These are phyloP conservation scores for Zhuliangozyma blackwelliae DNA, from an alignment of 1,139 yeast species.

Conservation along the genomic window DNA sequence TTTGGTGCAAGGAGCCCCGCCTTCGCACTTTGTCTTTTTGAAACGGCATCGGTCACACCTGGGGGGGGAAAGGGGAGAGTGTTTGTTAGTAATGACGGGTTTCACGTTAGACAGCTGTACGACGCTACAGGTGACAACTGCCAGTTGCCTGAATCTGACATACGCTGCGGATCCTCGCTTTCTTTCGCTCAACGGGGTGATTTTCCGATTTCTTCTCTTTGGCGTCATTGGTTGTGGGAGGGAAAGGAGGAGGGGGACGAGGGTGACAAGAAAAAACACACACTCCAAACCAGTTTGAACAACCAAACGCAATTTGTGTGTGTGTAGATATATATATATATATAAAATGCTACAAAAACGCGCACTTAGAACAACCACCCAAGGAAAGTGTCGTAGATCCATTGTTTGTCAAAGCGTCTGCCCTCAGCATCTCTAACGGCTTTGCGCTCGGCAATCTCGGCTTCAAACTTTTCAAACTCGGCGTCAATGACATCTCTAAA, in stretches of 20 bases:
- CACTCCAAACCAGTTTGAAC: no score
- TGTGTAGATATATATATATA: background rate
- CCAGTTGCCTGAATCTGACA: constrained; percentile 3
- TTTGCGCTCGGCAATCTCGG: constrained; percentile 26
- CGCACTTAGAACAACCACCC: constrained; percentile 27
- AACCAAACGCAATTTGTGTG: no score
- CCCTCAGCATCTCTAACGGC: constrained; percentile 40
- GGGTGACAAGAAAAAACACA: no score
- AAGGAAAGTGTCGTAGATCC: constrained; percentile 55
- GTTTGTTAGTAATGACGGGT: constrained; percentile 1
- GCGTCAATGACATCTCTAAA: constrained; percentile 64
- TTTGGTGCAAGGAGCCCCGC: constrained; percentile 15
- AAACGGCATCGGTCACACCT: constrained; percentile 14
- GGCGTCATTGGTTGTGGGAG: background rate
- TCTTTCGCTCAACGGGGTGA: constrained; percentile 11
- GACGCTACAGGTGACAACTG: no score
- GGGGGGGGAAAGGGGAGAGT: constrained; percentile 1
- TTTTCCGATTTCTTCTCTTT: constrained; percentile 8
- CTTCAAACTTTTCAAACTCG: constrained; percentile 56
- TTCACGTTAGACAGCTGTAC: no score
- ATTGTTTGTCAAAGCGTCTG: constrained; percentile 34
- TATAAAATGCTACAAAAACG: background rate
- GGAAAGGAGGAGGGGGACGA: no score
- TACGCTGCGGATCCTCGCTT: constrained; percentile 14
- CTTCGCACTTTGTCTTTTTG: constrained; percentile 13